Evolutionary conservation across 306 rosid species (phyloP), one percentile per base, ranked within the genome.

Genomic region (Bauhinia variegata): DNA sequence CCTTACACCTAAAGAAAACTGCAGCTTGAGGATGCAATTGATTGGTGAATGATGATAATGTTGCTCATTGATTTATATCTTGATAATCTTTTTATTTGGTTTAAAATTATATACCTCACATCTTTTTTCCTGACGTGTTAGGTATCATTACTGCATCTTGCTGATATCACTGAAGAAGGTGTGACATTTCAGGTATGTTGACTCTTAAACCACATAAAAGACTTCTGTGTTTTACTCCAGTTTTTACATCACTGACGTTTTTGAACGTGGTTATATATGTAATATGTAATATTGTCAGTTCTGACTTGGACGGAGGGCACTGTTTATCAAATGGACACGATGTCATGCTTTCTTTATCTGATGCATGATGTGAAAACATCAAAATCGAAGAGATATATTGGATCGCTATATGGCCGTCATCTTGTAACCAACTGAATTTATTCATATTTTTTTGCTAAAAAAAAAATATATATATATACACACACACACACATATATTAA

Each of bases 111-210:
- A 48, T 66, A 56, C 72, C 13, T 79, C 56, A 66, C 49, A 39
- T 41, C 55, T 72, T 42, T 58, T 75, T 65, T 60, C 36, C 54
- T 66, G 12, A 60, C 76, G 71, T 74, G 67, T 62, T 55, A 92
- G 96, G 98, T 93, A 37, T 93, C 96, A n/a, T 74, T 93, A 67
- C 67, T 93, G 82, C 97, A 90, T 86, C 86, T 93, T 75, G 99
- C 99, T 42, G 99, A 93, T 78, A 93, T 93, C 75, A 93, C 99
- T 7, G 96, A 93, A 70, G 72, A 90, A 82, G 99, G 99, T 18
- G 99, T 93, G 67, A 90, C 97, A 37, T 93, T 93, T 90, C 98
- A 89, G 96, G 98, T 92, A 76, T 51, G 23, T 58, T 65, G 3
- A 54, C 64, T 57, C 13, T 43, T 23, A 60, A 41, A 63, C 53